Base-by-base conservation (phyloP, 164 flowering plant species). In the Berberis vulgaris region DNA sequence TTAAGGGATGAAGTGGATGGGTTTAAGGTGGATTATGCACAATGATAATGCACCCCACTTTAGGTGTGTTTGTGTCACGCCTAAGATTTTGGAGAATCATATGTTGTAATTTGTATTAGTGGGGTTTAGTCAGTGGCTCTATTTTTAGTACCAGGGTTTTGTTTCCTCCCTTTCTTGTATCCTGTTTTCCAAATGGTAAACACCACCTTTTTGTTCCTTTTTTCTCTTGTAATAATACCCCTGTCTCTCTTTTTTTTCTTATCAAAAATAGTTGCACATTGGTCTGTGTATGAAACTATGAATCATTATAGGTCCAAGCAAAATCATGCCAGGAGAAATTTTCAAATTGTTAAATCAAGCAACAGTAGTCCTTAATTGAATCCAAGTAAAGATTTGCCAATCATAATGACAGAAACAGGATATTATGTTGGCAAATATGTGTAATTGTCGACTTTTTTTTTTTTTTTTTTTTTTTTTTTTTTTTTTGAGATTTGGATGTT, bases 21-120 rank as follows among this genome's bases (percentile, higher is more conserved):
- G 49, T 8, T 46, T 46, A 8, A 52, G n/a, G 3, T 52, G 54
- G 10, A 4, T 2, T 52, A 5, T 46, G 6, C 5, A 46, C 49
- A 10, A 84, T 83, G 79, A 83, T 86, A 74, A 70, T 83, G 87
- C 82, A 73, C 80, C 86, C 87, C 87, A 82, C 84, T 84, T 76
- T 40, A 43, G 63, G 68, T 68, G 60, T 75, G 84, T 76, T 7
- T 38, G 43, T 43, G 64, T 9, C 92, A 86, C 86, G 88, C 91
- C 80, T 79, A 64, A 71, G 71, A 55, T n/a, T 55, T 55, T 55
- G n/a, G 41, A 46, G 49, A 26, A 26, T 26, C 26, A 26, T 26
- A 26, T 26, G 26, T 26, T 26, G 5, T 46, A 2, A 8, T 5
- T 50, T 46, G 5, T 46, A 5, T 46, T 79, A 61, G 64, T 61